Evolutionary conservation across 441 rosid species (phyloP).

Genomic region (Monsonia emarginata): DNA sequence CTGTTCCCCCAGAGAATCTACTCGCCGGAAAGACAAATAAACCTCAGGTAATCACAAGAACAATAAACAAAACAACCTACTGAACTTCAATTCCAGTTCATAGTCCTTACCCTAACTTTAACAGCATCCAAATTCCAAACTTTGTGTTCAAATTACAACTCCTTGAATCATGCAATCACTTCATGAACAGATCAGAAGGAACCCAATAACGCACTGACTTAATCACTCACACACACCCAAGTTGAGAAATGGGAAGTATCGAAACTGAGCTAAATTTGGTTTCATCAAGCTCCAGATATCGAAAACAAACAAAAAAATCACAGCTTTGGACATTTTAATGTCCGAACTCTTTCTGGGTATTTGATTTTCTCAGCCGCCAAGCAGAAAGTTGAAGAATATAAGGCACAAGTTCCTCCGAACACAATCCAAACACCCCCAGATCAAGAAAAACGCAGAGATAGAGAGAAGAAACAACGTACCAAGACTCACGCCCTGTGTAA

Average conservation of each 20-base stretch:
- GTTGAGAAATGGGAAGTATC: neutral
- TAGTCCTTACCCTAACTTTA: neutral
- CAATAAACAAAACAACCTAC: neutral
- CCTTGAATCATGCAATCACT: neutral
- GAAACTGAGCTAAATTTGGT: too few relatives aligned
- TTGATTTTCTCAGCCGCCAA: neutral
- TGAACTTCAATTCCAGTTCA: neutral
- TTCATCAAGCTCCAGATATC: neutral
- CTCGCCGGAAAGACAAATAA: neutral
- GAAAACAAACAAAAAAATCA: neutral
- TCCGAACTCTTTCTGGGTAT: neutral
- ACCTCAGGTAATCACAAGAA: neutral
- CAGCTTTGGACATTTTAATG: neutral
- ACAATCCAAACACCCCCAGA: neutral
- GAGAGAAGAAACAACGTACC: conserved; percentile 27
- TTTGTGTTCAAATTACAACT: neutral
- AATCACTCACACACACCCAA: neutral
- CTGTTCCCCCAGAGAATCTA: neutral
- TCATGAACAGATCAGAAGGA: neutral
- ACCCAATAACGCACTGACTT: neutral
- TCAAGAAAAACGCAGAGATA: neutral
- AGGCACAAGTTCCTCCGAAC: neutral
- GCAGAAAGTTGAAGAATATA: neutral
- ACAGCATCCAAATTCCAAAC: neutral
- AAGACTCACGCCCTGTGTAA: conserved; percentile 29